Conservation (phyloP, 2,329 filamentous ascomycete species). For the Beauveria pseudobassiana region DNA sequence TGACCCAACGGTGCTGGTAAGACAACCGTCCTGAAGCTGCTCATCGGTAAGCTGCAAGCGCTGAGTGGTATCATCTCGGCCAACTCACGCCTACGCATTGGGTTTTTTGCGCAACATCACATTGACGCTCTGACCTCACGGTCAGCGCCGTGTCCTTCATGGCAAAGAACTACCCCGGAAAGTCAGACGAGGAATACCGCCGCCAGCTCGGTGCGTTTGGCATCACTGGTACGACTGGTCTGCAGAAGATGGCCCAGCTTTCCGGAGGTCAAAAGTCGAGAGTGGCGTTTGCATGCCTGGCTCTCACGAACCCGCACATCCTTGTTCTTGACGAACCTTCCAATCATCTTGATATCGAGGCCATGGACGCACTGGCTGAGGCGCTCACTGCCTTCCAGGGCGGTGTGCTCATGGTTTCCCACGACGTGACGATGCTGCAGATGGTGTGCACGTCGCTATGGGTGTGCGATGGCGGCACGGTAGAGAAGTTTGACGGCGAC, state of each 20-base stretch:
- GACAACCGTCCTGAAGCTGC: conserved; percentile 95
- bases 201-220: conserved; percentile 86
- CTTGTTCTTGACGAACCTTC: conserved; percentile 96
- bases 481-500: conserved; percentile 93
- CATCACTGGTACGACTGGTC: conserved; percentile 87
- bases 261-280: conserved; percentile 98
- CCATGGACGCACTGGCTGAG: conserved; percentile 88
- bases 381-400: conserved; percentile 84
- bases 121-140: conserved; percentile 87
- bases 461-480: conserved; percentile 91
- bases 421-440: conserved; percentile 98
- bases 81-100: conserved; percentile 80
- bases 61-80: conserved; percentile 77
- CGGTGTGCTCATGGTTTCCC: conserved; percentile 95
- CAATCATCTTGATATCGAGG: conserved; percentile 98
- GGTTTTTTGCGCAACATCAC: conserved; percentile 98
- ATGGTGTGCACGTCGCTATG: conserved; percentile 91
- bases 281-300: conserved; percentile 95
- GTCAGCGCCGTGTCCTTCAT: conserved; percentile 92
- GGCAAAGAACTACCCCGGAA: conserved; percentile 84
- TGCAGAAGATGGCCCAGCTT: conserved; percentile 90
- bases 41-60: conserved; percentile 77
- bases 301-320: conserved; percentile 90
- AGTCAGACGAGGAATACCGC: conserved; percentile 93
- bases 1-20: conserved; percentile 98